Conservation (phyloP, 2,329 filamentous ascomycete species). For the Lachnellula suecica region DNA sequence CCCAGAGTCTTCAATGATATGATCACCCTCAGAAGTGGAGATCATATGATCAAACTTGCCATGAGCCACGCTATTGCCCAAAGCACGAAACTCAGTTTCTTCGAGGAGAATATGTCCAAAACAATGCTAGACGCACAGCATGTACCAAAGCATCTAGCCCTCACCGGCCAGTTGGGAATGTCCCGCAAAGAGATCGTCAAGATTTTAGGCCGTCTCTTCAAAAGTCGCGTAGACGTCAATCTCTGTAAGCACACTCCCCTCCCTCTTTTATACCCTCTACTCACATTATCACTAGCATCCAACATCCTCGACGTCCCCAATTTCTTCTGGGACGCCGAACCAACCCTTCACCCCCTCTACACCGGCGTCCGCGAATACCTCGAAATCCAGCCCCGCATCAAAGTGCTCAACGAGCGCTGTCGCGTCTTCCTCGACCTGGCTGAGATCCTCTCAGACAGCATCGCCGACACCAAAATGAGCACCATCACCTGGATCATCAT, state of each 20-base stretch:
- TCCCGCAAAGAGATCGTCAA: constrained; percentile 87
- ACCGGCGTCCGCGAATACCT: constrained; percentile 93
- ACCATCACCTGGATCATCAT: constrained; percentile 98
- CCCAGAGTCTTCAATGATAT: constrained; percentile 98
- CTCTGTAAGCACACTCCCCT: constrained; percentile 66
- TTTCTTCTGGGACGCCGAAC: constrained; percentile 98
- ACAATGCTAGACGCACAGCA: constrained; percentile 94
- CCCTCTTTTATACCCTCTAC: constrained; percentile 6
- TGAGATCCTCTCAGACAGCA: constrained; percentile 88
- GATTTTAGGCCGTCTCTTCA: constrained; percentile 87
- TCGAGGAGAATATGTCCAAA: constrained; percentile 92
- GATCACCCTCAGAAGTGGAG: constrained; percentile 91
- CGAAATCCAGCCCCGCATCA: constrained; percentile 93
- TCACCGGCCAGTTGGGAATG: constrained; percentile 91
- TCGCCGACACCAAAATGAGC: constrained; percentile 94
- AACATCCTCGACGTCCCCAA: constrained; percentile 96
- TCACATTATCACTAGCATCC: constrained; percentile 58
- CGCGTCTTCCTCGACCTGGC: constrained; percentile 94
- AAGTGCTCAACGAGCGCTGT: constrained; percentile 95
- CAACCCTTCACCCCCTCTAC: constrained; percentile 91
- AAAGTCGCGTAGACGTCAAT: constrained; percentile 94
- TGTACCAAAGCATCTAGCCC: constrained; percentile 82
- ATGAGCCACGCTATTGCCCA: constrained; percentile 98
- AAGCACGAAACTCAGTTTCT: constrained; percentile 93
- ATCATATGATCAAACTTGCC: constrained; percentile 98